Evolutionary conservation across 2,329 filamentous ascomycete species (phyloP).

Genomic region (Botrytis hyacinthi): DNA sequence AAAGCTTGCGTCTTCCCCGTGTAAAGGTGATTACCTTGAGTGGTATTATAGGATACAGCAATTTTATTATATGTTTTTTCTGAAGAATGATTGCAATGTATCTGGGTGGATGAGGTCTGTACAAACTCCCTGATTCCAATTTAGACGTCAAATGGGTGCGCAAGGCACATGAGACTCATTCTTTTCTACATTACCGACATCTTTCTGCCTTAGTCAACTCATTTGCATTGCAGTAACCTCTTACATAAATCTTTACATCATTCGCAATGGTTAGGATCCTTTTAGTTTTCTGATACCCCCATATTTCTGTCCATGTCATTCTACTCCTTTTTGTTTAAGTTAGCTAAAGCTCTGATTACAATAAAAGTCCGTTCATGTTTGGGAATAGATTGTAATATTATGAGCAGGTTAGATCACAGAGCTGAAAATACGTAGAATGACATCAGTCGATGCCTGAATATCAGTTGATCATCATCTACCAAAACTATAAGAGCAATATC

Average conservation of each 20-base stretch:
- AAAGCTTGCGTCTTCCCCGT: constrained; percentile 37
- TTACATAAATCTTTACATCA: no score
- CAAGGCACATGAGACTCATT: no score
- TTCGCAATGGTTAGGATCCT: no score
- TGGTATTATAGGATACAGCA: no score
- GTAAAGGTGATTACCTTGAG: neutral
- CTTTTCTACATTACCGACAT: no score
- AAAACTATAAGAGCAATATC: neutral
- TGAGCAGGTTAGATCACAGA: neutral
- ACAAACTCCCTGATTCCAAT: neutral
- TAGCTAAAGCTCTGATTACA: neutral
- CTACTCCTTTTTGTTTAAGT: no score
- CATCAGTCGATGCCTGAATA: neutral
- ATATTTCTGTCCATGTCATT: no score
- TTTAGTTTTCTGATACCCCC: no score
- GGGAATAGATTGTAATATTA: neutral
- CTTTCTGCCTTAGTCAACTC: no score
- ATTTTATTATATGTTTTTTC: no score
- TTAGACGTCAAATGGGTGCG: neutral
- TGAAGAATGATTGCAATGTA: no score
- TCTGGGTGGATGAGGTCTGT: neutral
- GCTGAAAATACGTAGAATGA: neutral
- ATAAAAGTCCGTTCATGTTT: neutral
- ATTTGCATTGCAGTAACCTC: no score
- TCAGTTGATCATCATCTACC: neutral